Evolutionary conservation across 2,329 filamentous ascomycete genomes (phyloP).

Genomic region (Fusarium liriodendri): DNA sequence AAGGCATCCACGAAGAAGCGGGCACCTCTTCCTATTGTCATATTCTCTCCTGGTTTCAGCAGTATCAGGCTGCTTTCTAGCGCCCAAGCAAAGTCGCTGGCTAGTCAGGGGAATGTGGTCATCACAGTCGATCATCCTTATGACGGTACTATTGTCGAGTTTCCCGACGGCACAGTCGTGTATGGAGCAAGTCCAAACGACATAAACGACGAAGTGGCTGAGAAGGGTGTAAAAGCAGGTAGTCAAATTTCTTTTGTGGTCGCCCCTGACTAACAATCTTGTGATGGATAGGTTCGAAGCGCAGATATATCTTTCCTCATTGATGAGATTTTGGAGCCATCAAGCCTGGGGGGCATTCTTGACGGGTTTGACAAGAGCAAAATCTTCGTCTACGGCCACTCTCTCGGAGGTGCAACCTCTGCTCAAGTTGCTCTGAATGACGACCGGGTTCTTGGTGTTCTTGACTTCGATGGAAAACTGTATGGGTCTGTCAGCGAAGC

Average conservation of each 20-base stretch:
- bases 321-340: slow-evolving; percentile 40
- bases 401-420: slow-evolving; percentile 49
- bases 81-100: slow-evolving; percentile 54
- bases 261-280: not conserved
- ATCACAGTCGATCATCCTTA: slow-evolving; percentile 60
- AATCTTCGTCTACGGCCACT: slow-evolving; percentile 49
- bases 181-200: not conserved
- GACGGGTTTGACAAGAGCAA: slow-evolving; percentile 35
- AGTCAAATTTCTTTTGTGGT: not conserved
- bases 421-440: slow-evolving; percentile 45
- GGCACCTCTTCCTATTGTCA: slow-evolving; percentile 43
- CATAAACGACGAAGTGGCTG: slow-evolving; percentile 33
- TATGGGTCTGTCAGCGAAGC: slow-evolving; percentile 30
- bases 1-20: slow-evolving; percentile 20
- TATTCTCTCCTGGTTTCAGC: slow-evolving; percentile 57
- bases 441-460: slow-evolving; percentile 46
- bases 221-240: not conserved
- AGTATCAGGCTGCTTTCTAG: slow-evolving; percentile 53
- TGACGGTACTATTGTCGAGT: slow-evolving; percentile 55
- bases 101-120: slow-evolving; percentile 56
- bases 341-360: slow-evolving; percentile 8
- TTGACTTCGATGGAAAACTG: slow-evolving; percentile 52
- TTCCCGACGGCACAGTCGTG: slow-evolving; percentile 50
- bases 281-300: slow-evolving; percentile 40
- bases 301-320: slow-evolving; percentile 51